Evolutionary conservation across 306 rosid genomes (phyloP), one percentile per base, ranked within the genome.

Genomic region (Vicia faba): DNA sequence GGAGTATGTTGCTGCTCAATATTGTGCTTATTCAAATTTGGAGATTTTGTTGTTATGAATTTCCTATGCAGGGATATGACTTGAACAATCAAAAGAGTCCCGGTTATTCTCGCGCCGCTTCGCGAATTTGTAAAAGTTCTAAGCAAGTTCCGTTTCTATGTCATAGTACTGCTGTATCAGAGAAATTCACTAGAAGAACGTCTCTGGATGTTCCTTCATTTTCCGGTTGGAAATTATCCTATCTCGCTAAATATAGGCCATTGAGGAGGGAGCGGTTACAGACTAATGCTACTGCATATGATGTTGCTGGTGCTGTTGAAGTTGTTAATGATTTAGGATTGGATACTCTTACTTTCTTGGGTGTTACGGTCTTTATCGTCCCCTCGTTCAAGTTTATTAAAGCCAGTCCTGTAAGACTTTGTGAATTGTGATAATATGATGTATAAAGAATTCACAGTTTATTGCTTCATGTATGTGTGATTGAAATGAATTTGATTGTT

Each of bases 281-380:
- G 41, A 66, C 71, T 12, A 70, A n/a, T 76, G 85, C 82, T 10
- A 51, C 58, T 45, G 51, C 92, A 36, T 69, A 86, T 77, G 91
- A 93, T 75, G 97, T 93, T 80, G 87, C 95, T 39, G 68, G 70
- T 31, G 96, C 84, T 53, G 77, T 80, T 61, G 97, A 91, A 10
- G 96, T 91, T 68, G 84, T 93, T 56, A 88, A 90, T 79, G 99
- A 93, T 86, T 76, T 91, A 68, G 97, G 97, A 65, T 73, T 81
- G 85, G 97, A 91, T 80, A 91, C 97, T 58, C 78, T 91, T 84
- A 91, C 95, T 49, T 87, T 91, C 70, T 75, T 91, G 81, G 85
- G 76, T 5, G 97, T 91, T 72, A 91, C 91, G 14, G 96, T 91
- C 78, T 18, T 88, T 55, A 87, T 88, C 61, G 95, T 91, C 71